Conservation (phyloP, 2,329 filamentous ascomycete genomes). For the Conoideocrella luteorostrata region DNA sequence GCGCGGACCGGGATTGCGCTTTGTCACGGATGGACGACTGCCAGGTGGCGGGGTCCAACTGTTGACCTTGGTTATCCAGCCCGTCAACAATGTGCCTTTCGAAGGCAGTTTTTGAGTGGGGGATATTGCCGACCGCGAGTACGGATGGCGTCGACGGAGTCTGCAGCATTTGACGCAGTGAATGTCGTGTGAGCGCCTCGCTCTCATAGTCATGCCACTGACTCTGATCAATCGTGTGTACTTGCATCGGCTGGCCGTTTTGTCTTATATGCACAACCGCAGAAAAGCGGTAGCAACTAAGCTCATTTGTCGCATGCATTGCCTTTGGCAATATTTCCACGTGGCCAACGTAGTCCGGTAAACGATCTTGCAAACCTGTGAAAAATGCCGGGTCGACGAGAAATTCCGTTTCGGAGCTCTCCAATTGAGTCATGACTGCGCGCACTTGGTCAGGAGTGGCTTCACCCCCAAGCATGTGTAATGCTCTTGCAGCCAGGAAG, state of each 20-base stretch:
- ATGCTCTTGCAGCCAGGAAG: slow-evolving; percentile 11
- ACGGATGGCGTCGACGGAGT: neutral
- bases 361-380: slow-evolving; percentile 7
- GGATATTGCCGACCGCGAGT: slow-evolving; percentile 12
- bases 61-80: too few relatives aligned
- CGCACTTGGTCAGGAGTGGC: slow-evolving; percentile 8
- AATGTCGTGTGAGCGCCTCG: neutral
- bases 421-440: slow-evolving; percentile 10
- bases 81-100: slow-evolving; percentile 12
- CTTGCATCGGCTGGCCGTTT: neutral
- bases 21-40: too few relatives aligned
- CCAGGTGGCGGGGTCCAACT: too few relatives aligned
- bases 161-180: slow-evolving; percentile 1
- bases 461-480: slow-evolving; percentile 3
- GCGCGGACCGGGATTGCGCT: too few relatives aligned
- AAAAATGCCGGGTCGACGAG: slow-evolving; percentile 20
- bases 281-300: slow-evolving; percentile 18
- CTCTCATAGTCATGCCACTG: slow-evolving; percentile 3
- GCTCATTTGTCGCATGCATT: slow-evolving; percentile 19
- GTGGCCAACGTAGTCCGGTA: slow-evolving; percentile 14
- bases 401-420: slow-evolving; percentile 14
- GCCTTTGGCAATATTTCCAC: slow-evolving; percentile 19
- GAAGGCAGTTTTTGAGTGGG: slow-evolving; percentile 21
- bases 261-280: slow-evolving; percentile 13
- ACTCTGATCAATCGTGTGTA: neutral